Evolutionary conservation across 805 yeast genomes (phyloP).

Genomic region (Scheffersomyces coipomensis): DNA sequence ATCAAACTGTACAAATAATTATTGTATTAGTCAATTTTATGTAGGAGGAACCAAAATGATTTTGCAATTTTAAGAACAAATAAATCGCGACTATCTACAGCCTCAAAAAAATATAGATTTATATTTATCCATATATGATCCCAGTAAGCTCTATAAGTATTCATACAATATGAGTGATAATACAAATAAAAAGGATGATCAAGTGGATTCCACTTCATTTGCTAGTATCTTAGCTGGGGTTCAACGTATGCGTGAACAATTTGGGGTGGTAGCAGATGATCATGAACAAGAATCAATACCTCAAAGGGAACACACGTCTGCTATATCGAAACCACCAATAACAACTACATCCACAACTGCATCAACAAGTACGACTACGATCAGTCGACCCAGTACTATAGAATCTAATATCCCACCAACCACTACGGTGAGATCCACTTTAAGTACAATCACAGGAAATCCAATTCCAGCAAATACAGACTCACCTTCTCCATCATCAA

Average conservation of each 20-base stretch:
- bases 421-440: not conserved
- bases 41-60: too few relatives aligned
- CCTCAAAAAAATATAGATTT: too few relatives aligned
- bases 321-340: too few relatives aligned
- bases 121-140: too few relatives aligned
- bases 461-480: not conserved
- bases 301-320: too few relatives aligned
- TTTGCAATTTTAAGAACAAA: too few relatives aligned
- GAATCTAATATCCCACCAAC: not conserved
- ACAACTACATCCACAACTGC: not conserved
- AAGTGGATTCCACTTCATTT: conserved; percentile 59
- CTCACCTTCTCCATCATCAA: not conserved
- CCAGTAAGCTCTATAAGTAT: too few relatives aligned
- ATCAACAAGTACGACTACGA: not conserved
- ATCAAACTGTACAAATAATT: too few relatives aligned
- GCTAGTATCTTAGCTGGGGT: conserved; percentile 73
- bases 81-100: too few relatives aligned
- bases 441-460: not conserved
- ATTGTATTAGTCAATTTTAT: too few relatives aligned
- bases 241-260: conserved; percentile 52
- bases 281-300: not conserved
- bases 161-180: not conserved
- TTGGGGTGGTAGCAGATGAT: conserved; percentile 13
- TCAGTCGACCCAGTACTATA: too few relatives aligned
- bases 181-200: conserved; percentile 2